Conservation (phyloP, 345 rosid species). For the Populus tremula region DNA sequence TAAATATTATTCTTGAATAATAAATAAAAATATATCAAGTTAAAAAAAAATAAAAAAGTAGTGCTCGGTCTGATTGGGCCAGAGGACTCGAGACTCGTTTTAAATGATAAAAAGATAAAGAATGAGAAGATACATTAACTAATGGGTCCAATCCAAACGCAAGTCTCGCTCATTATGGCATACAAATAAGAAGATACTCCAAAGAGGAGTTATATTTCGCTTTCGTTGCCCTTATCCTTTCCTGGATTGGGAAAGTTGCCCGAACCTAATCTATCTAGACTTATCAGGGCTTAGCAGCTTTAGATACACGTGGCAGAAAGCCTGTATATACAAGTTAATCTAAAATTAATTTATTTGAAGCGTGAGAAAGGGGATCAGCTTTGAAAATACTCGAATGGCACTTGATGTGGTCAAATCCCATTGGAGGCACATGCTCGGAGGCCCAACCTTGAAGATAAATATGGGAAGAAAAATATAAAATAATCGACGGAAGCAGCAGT, state of each 20-base stretch:
- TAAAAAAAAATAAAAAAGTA: no score
- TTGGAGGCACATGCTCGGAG: constrained; percentile 27
- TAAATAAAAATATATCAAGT: no score
- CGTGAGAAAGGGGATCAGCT: background rate
- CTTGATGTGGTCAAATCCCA: background rate
- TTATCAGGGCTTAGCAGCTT: background rate
- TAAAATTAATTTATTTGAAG: background rate
- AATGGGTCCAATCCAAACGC: background rate
- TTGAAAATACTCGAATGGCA: background rate
- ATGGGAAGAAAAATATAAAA: background rate
- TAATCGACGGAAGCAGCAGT: background rate
- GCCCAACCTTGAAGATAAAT: background rate
- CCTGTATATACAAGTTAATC: background rate
- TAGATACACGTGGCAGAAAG: constrained; percentile 17
- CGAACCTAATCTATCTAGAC: background rate
- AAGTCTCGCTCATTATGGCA: background rate
- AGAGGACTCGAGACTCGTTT: no score
- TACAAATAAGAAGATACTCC: background rate
- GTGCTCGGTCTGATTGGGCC: no score
- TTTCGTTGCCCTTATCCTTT: background rate
- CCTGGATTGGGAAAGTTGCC: background rate
- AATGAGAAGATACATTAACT: background rate
- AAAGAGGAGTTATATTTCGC: constrained; percentile 5
- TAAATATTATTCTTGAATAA: no score
- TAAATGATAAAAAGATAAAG: no score